Conservation (phyloP, 345 rosid species). For the Alliaria petiolata region DNA sequence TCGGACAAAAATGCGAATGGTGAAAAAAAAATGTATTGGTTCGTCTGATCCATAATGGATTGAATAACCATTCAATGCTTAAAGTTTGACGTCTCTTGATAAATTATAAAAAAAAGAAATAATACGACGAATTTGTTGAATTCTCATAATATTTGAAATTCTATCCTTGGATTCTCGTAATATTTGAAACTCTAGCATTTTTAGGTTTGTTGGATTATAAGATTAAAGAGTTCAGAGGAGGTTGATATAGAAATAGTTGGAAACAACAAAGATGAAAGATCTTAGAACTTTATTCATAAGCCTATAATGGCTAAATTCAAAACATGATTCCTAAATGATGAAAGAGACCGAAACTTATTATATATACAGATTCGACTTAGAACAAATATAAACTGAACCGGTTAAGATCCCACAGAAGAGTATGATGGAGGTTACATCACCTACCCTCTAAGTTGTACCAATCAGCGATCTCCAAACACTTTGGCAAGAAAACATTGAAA, state of each 20-base stretch:
- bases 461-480: neutral
- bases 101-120: no score
- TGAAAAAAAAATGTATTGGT: no score
- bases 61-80: no score
- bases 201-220: neutral
- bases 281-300: neutral
- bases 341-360: neutral
- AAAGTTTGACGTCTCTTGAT: no score
- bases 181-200: no score
- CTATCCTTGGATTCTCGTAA: no score
- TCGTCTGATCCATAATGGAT: no score
- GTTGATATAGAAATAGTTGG: neutral
- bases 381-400: neutral
- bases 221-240: neutral
- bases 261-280: neutral
- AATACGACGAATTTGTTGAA: no score
- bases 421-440: neutral
- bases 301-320: neutral
- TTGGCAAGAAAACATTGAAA: neutral
- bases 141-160: no score
- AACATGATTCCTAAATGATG: no score
- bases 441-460: neutral
- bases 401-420: neutral
- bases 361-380: neutral
- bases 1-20: no score